Base-by-base conservation (phyloP, 2,329 filamentous ascomycete genomes). In the Xylariaceae sp. region DNA sequence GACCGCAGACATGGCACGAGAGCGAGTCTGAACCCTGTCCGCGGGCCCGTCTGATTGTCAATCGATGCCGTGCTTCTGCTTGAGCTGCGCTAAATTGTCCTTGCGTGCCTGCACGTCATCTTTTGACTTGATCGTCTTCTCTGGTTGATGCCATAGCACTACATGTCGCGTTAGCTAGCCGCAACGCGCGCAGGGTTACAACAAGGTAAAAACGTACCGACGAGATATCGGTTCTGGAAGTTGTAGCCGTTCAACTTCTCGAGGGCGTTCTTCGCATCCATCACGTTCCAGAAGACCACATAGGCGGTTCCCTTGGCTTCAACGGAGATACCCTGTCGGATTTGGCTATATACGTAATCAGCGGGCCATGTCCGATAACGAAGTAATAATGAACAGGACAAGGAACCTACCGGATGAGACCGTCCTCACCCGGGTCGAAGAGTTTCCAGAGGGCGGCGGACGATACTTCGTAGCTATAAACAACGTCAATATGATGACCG, bases 201-300 rank as follows among this genome's bases (percentile, higher is more conserved):
- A 37, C 44, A 37, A 45, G 40, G 52, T 48, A 40, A 49, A n/a
- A 41, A 86, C 91, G 60, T 85, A 96, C 91, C 92, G 72, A 99
- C 95, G 69, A 99, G 90, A 79, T 99, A 99, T 75, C 95, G 90
- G 80, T 93, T 96, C 82, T 99, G 95, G 77, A 99, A 99, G 82
- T 99, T 99, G 87, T 96, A 99, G 74, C 95, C 95, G 82, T 99
- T 99, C 76, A 99, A 84, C 82, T 98, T 97, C 82, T 99, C 95
- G 83, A 95, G 98, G 73, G 95, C 95, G 79, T 92, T 89, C 81
- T 99, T 99, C 67, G 95, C 93, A 83, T 99, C 95, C 85, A 95
- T 90, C 67, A 98, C 93, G 84, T 99, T 95, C 79, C 98, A 95
- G 83, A 97, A 99, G 78, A 99, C 95, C 69, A 99, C 95, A 77